Conservation (phyloP, 495 filamentous ascomycete species). For the Neurospora sp. region DNA sequence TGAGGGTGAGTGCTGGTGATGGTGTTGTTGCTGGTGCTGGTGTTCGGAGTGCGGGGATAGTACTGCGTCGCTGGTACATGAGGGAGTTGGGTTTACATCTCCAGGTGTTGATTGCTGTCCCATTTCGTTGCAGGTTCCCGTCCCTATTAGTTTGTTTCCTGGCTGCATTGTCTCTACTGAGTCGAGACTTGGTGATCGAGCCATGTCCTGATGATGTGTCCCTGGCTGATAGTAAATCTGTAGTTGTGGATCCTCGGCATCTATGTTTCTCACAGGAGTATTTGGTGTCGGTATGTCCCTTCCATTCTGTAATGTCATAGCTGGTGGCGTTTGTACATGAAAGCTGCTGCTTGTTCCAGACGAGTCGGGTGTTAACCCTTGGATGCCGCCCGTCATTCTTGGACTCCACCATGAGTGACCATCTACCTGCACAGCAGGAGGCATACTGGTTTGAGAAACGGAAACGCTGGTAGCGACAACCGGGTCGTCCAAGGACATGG, state of each 20-base stretch:
- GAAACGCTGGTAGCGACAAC: background rate
- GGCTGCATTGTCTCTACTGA: background rate
- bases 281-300: background rate
- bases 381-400: constrained; percentile 7
- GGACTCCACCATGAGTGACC: constrained; percentile 14
- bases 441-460: constrained; percentile 4
- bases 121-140: background rate
- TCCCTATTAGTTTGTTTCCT: background rate
- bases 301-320: background rate
- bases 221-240: background rate
- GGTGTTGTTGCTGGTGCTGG: background rate
- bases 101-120: background rate
- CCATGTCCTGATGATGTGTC: background rate
- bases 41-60: background rate
- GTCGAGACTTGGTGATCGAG: background rate
- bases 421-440: constrained; percentile 1
- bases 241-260: background rate
- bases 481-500: constrained; percentile 20
- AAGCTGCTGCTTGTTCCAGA: constrained; percentile 2
- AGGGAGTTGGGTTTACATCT: background rate
- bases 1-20: background rate
- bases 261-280: background rate
- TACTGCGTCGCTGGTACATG: background rate
- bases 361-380: constrained; percentile 7
- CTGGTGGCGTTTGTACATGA: constrained; percentile 2